A percentile compares a stretch with the other conserved stretches of the same genome.
Evolutionary conservation across 148 eudicot species (phyloP).

Genomic region (Rhododendron kiyosumense): DNA sequence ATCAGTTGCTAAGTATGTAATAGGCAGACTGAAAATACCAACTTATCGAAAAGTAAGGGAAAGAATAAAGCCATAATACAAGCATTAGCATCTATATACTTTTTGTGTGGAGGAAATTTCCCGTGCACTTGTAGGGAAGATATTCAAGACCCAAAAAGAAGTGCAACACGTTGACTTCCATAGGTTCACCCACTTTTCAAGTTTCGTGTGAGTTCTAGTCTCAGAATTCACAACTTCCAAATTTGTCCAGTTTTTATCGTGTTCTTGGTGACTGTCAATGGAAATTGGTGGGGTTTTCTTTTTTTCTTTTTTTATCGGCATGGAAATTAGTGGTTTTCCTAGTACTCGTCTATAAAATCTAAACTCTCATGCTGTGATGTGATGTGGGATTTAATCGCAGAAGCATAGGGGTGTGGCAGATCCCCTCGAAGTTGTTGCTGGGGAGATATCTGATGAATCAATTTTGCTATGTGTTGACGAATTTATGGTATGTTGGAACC

Average conservation of each 20-base stretch:
- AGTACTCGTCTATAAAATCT: not conserved
- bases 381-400: conserved; percentile 35
- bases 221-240: not conserved
- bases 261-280: not conserved
- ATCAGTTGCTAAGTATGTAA: not conserved
- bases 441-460: conserved; percentile 82
- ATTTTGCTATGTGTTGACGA: conserved; percentile 88
- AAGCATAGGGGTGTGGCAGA: conserved; percentile 79
- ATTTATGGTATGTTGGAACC: conserved; percentile 47
- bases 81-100: not conserved
- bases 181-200: not conserved
- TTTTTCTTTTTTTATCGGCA: not conserved
- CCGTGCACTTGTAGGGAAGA: not conserved
- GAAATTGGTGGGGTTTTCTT: not conserved
- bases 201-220: not conserved
- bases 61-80: not conserved
- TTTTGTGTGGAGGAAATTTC: not conserved
- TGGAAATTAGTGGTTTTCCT: not conserved
- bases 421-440: conserved; percentile 88
- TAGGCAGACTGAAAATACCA: not conserved
- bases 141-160: not conserved
- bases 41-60: not conserved
- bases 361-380: conserved; percentile 4
- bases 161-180: not conserved
- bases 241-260: not conserved